Base-by-base conservation (phyloP, 768 basidiomycete genomes). In the Boletus bicolor region DNA sequence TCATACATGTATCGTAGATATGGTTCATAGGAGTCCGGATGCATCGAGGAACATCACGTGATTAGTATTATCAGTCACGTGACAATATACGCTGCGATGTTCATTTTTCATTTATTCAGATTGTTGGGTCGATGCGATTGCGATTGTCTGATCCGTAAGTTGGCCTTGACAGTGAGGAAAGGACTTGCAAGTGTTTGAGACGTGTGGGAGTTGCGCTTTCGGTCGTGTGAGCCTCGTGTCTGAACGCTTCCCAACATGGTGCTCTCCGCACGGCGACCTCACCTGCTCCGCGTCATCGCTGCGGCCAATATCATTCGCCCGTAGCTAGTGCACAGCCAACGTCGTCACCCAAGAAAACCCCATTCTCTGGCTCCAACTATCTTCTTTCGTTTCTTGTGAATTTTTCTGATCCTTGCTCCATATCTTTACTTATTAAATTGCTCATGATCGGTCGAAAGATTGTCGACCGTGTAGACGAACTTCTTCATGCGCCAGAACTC, bases 391-490 rank as follows among this genome's bases (percentile, higher is more conserved):
- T 71, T 58, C 51, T 57, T 47, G 57, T 54, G 48, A 36, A 37
- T 52, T 17, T 44, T 49, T 49, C 36, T 42, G 38, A 45, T 55
- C 44, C 35, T 36, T 62, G 47, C 53, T 66, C 36, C 35, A 41
- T 59, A 53, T 55, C 28, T 5, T 49, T 32, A 24, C 21, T 24
- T 24, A 24, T 24, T 24, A 24, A 24, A 24, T 48, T 58, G 19
- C 50, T 61, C 53, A 70, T 72, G 68, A 64, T 58, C 43, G 70
- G 64, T 62, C 68, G 57, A 48, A 62, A 54, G 60, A 60, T 56
- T 38, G 58, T 68, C 53, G 60, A 60, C 58, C 70, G 55, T 39
- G 51, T 66, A 46, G 70, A 66, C 64, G 55, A 68, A 49, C 59
- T 36, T 44, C 44, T 57, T 51, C 57, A 60, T 59, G 59, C 42